phyloP scores from a whole-genome alignment of 176 grass and related monocot species.

The Pontederia paniculata region DNA sequence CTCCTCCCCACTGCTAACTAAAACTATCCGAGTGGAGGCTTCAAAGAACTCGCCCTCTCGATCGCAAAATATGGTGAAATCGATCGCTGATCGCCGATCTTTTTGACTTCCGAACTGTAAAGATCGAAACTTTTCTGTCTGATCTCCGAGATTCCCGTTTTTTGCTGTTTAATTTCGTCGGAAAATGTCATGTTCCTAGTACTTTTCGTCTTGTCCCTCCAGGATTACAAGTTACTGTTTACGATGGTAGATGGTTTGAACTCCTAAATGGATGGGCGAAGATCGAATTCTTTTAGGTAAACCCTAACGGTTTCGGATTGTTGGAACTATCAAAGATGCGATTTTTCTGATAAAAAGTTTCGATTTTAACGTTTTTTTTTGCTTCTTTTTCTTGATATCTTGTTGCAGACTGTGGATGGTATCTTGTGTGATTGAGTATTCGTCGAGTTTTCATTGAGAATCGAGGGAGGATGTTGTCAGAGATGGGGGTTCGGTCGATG shows the following conservation, averaged over 20 bases:
- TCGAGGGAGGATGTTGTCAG: neutral
- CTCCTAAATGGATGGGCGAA: neutral
- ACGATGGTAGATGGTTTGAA: neutral
- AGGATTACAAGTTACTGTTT: neutral
- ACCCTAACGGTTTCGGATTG: neutral
- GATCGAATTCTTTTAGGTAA: neutral
- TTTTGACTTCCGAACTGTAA: neutral
- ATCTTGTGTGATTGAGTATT: neutral
- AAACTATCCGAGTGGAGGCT: no score
- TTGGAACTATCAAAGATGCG: neutral
- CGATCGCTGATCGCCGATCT: constrained; percentile 1
- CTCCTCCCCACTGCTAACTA: neutral
- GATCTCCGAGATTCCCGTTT: neutral
- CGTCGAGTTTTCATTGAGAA: neutral
- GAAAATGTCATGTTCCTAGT: neutral
- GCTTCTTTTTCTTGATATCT: neutral
- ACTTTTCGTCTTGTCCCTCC: no score
- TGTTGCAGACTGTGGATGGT: neutral
- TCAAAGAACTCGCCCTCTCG: neutral
- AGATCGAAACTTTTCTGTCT: neutral
- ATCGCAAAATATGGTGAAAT: neutral
- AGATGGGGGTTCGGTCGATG: constrained; percentile 5
- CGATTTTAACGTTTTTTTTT: neutral
- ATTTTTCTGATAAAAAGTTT: neutral
- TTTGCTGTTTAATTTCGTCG: neutral